These are phyloP conservation scores for Pseudonitzschia delicatissima DNA, from an alignment of 108 stramenopile genomes.

Conservation along the genomic window DNA sequence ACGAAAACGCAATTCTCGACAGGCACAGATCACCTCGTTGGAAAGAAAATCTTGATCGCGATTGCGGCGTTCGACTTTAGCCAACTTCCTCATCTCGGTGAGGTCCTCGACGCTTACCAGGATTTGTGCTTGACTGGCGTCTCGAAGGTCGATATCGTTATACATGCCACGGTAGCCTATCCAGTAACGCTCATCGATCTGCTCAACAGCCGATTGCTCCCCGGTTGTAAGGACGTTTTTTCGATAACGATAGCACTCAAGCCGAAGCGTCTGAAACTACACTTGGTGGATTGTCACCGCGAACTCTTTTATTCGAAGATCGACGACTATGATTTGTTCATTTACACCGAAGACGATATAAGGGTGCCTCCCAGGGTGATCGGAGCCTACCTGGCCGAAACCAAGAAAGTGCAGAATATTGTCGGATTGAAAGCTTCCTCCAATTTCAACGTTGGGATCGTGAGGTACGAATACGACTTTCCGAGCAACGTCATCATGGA, in stretches of 20 bases:
- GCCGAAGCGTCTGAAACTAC: constrained; percentile 50
- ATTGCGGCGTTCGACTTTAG: constrained; percentile 82
- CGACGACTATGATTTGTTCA: constrained; percentile 76
- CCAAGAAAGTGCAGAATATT: constrained; percentile 44
- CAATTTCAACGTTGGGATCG: constrained; percentile 82
- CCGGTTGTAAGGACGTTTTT: constrained; percentile 40
- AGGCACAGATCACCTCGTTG: constrained; percentile 27
- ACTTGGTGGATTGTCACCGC: constrained; percentile 83
- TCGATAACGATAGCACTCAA: constrained; percentile 58
- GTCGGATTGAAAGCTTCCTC: constrained; percentile 41
- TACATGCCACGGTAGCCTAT: constrained; percentile 73
- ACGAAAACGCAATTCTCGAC: background rate
- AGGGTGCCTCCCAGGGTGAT: constrained; percentile 74
- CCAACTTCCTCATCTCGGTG: constrained; percentile 79
- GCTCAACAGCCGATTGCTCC: constrained; percentile 66
- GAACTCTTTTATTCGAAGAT: constrained; percentile 74
- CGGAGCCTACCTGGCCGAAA: constrained; percentile 77
- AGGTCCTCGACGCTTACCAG: constrained; percentile 74
- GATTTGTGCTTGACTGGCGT: constrained; percentile 76
- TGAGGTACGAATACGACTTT: constrained; percentile 87
- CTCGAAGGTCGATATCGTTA: constrained; percentile 62
- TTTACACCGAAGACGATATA: constrained; percentile 88
- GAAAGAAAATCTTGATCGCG: constrained; percentile 57
- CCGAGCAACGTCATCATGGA: constrained; percentile 78
- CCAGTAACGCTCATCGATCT: constrained; percentile 70